Conservation (phyloP, 345 rosid genomes). For the Lenwebbia sp. region DNA sequence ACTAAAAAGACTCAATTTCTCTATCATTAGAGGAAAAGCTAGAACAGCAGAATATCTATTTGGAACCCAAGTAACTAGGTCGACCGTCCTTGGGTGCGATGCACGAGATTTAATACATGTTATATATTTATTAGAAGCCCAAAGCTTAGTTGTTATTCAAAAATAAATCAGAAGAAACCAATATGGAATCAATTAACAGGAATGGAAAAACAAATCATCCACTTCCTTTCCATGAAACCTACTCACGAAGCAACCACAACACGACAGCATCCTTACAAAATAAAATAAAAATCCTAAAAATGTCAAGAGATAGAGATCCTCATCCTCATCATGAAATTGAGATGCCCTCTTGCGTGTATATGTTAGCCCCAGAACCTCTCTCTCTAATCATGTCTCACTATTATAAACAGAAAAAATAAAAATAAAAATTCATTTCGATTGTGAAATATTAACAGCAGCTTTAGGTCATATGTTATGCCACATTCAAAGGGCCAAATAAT, state of each 20-base stretch:
- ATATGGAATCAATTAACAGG: neutral
- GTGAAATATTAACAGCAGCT: neutral
- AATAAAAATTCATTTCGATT: neutral
- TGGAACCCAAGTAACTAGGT: neutral
- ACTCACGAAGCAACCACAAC: neutral
- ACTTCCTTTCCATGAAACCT: neutral
- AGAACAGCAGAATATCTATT: neutral
- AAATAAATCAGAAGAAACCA: neutral
- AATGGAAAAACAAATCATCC: neutral
- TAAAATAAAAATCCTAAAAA: neutral
- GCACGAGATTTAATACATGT: neutral
- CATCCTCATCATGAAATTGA: neutral
- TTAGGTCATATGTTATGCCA: neutral
- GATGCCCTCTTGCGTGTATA: neutral
- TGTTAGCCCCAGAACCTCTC: neutral
- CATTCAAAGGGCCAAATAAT: neutral
- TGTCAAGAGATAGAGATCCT: neutral
- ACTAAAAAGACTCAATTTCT: neutral
- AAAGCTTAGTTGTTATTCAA: neutral
- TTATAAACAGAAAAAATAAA: neutral
- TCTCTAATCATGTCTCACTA: neutral
- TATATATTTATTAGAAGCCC: neutral
- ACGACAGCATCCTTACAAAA: neutral
- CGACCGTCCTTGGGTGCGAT: neutral
- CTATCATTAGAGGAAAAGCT: neutral